Conservation (phyloP, 2,329 filamentous ascomycete genomes). For the Ophiostoma sp. region DNA sequence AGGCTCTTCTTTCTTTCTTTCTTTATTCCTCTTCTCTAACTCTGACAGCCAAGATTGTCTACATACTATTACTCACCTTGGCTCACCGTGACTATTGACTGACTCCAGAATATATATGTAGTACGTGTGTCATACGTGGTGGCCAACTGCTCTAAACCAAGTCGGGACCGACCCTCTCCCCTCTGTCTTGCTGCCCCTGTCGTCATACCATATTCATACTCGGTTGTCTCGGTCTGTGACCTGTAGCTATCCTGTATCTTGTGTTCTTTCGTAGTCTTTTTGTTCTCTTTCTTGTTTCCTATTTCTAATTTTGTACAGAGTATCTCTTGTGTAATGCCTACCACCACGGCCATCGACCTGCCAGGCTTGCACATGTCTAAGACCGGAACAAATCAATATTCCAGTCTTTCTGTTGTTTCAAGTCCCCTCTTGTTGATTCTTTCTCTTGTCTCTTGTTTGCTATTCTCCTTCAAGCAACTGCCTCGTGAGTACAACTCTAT, state of each 20-base stretch:
- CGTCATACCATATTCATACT: not conserved
- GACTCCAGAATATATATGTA: not conserved
- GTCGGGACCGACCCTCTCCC: not conserved
- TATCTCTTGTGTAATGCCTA: not conserved
- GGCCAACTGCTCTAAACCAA: not conserved
- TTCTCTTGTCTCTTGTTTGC: not conserved
- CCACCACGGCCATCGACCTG: not conserved
- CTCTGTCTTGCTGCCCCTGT: not conserved
- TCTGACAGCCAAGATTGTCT: not conserved
- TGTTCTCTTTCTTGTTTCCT: not conserved
- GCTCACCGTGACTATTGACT: not conserved
- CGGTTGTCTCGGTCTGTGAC: constrained; percentile 13
- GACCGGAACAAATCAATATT: constrained; percentile 11
- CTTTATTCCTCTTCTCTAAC: not conserved
- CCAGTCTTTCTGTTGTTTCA: not conserved
- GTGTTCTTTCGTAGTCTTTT: not conserved
- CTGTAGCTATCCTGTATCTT: constrained; percentile 1
- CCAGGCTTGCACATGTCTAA: constrained; percentile 1
- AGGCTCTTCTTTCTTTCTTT: not conserved
- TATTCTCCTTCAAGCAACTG: too few species aligned
- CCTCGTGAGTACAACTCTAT: not conserved
- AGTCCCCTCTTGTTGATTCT: not conserved
- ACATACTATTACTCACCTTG: not conserved
- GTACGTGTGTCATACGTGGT: not conserved
- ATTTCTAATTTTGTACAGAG: not conserved